These are phyloP conservation scores for Amylostereum areolatum DNA, from an alignment of 1,284 basidiomycete species.

Conservation along the genomic window DNA sequence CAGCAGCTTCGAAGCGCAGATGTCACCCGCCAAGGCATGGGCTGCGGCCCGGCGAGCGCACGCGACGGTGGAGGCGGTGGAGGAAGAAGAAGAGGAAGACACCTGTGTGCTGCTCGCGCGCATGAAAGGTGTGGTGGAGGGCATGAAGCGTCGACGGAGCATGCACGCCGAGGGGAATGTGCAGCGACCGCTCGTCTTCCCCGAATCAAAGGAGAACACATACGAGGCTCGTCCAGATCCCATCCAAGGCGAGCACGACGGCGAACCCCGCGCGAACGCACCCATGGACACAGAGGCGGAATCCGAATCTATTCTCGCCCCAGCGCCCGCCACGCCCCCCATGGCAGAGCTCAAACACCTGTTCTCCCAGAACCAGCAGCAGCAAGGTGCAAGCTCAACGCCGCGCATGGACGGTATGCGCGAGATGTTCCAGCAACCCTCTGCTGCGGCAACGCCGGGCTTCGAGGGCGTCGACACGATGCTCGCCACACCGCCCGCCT, in stretches of 20 bases:
- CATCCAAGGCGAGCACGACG: too few species aligned
- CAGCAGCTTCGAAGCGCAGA: neutral
- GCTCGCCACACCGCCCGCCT: constrained; percentile 25
- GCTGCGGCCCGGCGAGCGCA: constrained; percentile 11
- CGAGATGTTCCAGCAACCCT: constrained; percentile 22
- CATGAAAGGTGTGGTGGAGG: constrained; percentile 59
- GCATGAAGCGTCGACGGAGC: constrained; percentile 50
- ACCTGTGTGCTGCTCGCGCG: constrained; percentile 48
- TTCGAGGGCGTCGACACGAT: constrained; percentile 30
- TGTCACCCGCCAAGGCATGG: constrained; percentile 17
- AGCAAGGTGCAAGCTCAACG: constrained; percentile 16
- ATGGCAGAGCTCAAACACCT: constrained; percentile 21
- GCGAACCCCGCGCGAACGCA: constrained; percentile 1
- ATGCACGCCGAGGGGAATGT: constrained; percentile 19
- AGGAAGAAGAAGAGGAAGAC: constrained; percentile 33
- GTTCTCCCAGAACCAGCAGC: constrained; percentile 15
- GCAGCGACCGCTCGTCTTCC: neutral
- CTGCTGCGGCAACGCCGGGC: constrained; percentile 16
- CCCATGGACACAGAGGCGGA: constrained; percentile 9
- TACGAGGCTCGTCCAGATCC: neutral
- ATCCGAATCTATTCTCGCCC: constrained; percentile 3
- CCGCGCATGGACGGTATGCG: constrained; percentile 30
- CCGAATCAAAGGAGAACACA: constrained; percentile 6
- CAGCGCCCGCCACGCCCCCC: constrained; percentile 16
- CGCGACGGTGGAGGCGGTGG: constrained; percentile 10